These are phyloP conservation scores for Cornus suecica DNA, from an alignment of 148 eudicot genomes.

Conservation along the genomic window DNA sequence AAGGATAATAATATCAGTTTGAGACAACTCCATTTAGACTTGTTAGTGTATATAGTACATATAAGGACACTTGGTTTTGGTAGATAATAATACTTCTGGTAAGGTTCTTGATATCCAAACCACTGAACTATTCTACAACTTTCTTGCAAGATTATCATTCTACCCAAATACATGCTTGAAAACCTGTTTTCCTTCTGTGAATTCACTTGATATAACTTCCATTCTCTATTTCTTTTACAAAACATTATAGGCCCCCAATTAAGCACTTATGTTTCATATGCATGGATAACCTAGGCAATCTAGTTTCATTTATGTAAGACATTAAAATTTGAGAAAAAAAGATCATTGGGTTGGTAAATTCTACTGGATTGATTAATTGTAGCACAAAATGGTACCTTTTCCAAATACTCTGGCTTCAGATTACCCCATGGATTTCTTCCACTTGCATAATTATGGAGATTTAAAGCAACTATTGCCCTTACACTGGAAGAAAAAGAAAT, in stretches of 20 bases:
- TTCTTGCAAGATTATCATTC: too few species aligned
- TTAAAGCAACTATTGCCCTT: constrained; percentile 80
- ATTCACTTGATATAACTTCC: too few species aligned
- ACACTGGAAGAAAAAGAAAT: constrained; percentile 51
- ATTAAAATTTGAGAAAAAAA: neutral
- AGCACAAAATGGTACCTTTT: constrained; percentile 49
- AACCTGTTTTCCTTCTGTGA: too few species aligned
- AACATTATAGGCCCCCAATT: neutral
- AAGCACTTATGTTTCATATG: neutral
- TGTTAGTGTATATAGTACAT: too few species aligned
- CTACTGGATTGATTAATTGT: neutral
- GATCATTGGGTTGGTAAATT: neutral
- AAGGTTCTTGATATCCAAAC: too few species aligned
- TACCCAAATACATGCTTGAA: too few species aligned
- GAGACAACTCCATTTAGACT: too few species aligned
- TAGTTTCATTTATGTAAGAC: neutral
- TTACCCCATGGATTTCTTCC: constrained; percentile 99
- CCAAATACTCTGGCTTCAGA: constrained; percentile 75
- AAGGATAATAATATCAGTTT: too few species aligned
- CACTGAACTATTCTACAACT: too few species aligned
- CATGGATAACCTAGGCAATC: neutral
- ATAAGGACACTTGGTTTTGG: too few species aligned
- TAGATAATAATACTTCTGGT: too few species aligned
- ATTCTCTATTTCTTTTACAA: too few species aligned
- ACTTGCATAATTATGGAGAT: constrained; percentile 91